Evolutionary conservation across 2,329 filamentous ascomycete species (phyloP).

Genomic region (Xylaria polymorpha): DNA sequence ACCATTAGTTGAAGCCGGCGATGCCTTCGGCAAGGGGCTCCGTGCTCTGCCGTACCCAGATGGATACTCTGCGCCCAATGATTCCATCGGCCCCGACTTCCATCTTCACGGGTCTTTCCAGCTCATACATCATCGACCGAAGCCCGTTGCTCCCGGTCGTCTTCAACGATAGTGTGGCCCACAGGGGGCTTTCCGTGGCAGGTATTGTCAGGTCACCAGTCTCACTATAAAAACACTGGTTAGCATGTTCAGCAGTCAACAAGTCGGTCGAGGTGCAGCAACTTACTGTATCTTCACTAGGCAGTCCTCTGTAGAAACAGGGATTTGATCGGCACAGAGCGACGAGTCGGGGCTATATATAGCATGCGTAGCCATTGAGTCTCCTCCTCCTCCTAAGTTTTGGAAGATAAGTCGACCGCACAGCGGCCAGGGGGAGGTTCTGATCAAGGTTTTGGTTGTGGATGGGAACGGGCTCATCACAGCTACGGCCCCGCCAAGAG

Average conservation of each 20-base stretch:
- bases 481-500: slow-evolving; percentile 60
- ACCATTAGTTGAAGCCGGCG: slow-evolving; percentile 59
- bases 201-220: slow-evolving; percentile 58
- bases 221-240: slow-evolving; percentile 45
- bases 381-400: slow-evolving; percentile 51
- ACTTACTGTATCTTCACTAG: slow-evolving; percentile 60
- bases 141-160: slow-evolving; percentile 14
- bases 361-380: slow-evolving; percentile 54
- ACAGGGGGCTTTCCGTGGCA: slow-evolving; percentile 57
- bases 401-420: slow-evolving; percentile 56
- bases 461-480: slow-evolving; percentile 53
- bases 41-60: slow-evolving; percentile 47
- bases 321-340: background rate
- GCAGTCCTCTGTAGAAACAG: slow-evolving; percentile 25
- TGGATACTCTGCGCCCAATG: slow-evolving; percentile 61
- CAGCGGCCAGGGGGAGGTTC: slow-evolving; percentile 25
- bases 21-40: slow-evolving; percentile 60
- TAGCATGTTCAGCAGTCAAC: slow-evolving; percentile 14
- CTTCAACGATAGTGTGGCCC: slow-evolving; percentile 54
- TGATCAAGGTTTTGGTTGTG: slow-evolving; percentile 8
- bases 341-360: slow-evolving; percentile 53
- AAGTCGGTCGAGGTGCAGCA: background rate
- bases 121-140: slow-evolving; percentile 49
- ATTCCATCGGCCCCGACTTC: slow-evolving; percentile 60
- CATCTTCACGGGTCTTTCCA: slow-evolving; percentile 56